Percentiles rank a stretch among this genome's conserved stretches.
These are phyloP conservation scores for Suillus decipiens DNA, from an alignment of 768 basidiomycete genomes.

Conservation along the genomic window DNA sequence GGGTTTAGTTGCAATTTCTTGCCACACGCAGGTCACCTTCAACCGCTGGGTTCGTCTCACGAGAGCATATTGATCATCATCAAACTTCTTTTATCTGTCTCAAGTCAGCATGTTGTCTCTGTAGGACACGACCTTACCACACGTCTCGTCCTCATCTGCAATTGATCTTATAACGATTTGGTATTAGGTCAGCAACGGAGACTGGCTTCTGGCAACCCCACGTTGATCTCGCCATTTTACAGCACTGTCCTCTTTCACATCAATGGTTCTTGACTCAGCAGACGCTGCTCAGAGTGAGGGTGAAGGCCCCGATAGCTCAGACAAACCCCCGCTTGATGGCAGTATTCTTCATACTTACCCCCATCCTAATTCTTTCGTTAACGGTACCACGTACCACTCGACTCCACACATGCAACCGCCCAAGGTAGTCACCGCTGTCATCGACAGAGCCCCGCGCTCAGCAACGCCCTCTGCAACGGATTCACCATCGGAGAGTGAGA, in stretches of 20 bases:
- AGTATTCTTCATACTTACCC: constrained; percentile 19
- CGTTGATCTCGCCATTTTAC: constrained; percentile 17
- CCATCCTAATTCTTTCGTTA: constrained; percentile 17
- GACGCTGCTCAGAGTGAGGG: constrained; percentile 55
- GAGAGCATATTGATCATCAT: constrained; percentile 14
- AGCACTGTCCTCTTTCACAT: constrained; percentile 19
- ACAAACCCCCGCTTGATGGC: constrained; percentile 54
- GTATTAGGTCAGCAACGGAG: constrained; percentile 7
- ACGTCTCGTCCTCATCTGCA: background rate
- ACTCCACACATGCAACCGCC: constrained; percentile 22
- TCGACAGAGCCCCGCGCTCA: constrained; percentile 28
- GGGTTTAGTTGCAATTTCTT: constrained; percentile 29
- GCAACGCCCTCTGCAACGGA: constrained; percentile 41
- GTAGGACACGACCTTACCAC: constrained; percentile 29
- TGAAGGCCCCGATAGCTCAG: constrained; percentile 58
- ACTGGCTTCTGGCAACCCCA: constrained; percentile 10
- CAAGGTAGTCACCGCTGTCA: constrained; percentile 22
- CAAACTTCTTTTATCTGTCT: constrained; percentile 23
- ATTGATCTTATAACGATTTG: constrained; percentile 14
- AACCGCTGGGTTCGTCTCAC: constrained; percentile 9
- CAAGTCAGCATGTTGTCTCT: constrained; percentile 38
- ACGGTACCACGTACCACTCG: constrained; percentile 13
- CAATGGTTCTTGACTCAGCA: constrained; percentile 48
- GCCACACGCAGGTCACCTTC: constrained; percentile 13
- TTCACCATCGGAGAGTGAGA: constrained; percentile 58